Evolutionary conservation across 257 asterid genomes (phyloP), one percentile per base, ranked within the genome.

Genomic region (Striga asiatica): DNA sequence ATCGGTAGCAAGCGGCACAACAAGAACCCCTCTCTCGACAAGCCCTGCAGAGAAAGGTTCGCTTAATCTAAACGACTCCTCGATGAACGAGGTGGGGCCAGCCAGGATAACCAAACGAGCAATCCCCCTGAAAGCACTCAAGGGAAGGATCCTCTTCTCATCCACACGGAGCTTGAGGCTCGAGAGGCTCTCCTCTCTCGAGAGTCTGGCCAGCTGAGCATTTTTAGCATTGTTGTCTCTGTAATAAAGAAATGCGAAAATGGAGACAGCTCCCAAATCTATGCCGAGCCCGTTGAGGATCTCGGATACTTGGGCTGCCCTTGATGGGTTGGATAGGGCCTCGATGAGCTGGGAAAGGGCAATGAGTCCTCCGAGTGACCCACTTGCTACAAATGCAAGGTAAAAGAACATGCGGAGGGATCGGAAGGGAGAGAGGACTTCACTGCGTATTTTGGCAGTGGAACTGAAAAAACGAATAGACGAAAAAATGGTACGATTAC

Each of bases 351-450:
- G 84, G 37, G 83, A 54, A 49, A 73, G 18, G 58, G 98, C 86
- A 66, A 89, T 83, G 18, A 89, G 65, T 60, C 91, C 88, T 65
- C 98, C 96, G 55, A 89, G 84, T 22, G 81, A 73, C 47, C 77
- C 98, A 35, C 98, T 89, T 10, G 92, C 98, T 2, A 83, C 52
- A 53, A 89, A 89, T 50, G 95, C 93, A 42, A 86, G 38, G 54
- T 89, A 86, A 64, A 89, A 86, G 88, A 89, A 89, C 98, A 89
- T 86, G 53, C 96, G 82, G 55, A 83, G 81, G 13, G 98, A 71
- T 14, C 98, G 91, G 53, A 89, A 89, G 17, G 96, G 98, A 49
- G 96, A 62, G 45, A 89, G 93, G 54, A 86, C 98, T 75, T 89
- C 98, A 45, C 98, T 80, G 45, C 92, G 77, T 67, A 86, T 86